Conservation (phyloP, 805 yeast genomes). For the Cyberlindnera suaveolens region DNA sequence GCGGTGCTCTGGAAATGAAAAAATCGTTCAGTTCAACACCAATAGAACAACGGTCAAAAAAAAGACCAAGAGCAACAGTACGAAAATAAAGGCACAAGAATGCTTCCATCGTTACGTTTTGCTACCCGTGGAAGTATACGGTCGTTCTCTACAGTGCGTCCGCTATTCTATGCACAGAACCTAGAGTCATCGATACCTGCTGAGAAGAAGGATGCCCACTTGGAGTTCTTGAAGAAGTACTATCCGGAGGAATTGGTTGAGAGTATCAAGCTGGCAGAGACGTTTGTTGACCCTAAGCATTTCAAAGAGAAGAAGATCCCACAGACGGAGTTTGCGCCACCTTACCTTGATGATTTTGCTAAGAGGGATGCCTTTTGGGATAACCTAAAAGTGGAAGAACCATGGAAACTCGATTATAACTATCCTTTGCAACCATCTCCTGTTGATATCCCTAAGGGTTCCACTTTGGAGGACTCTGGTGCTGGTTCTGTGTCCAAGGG, state of each 20-base stretch:
- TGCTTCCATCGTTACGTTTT: not conserved
- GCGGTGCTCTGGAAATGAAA: too few species aligned
- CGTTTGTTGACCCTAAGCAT: conserved; percentile 60
- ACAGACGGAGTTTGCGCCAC: conserved; percentile 57
- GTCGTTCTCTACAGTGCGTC: conserved; percentile 5
- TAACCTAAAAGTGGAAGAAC: conserved; percentile 42
- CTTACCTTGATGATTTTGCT: conserved; percentile 63
- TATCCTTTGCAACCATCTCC: conserved; percentile 56
- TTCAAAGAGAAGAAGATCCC: conserved; percentile 37
- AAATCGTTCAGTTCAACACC: too few species aligned
- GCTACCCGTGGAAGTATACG: conserved; percentile 1
- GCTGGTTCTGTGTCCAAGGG: conserved; percentile 39
- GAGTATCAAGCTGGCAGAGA: conserved; percentile 76
- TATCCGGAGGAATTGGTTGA: conserved; percentile 79
- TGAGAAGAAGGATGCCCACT: conserved; percentile 21
- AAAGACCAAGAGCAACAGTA: too few species aligned
- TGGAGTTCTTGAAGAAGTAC: conserved; percentile 51
- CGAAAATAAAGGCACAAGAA: not conserved
- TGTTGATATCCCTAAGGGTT: conserved; percentile 46
- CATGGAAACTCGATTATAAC: conserved; percentile 41
- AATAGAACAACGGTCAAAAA: too few species aligned
- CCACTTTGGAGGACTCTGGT: conserved; percentile 23
- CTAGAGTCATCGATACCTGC: conserved; percentile 2
- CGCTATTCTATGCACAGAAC: not conserved
- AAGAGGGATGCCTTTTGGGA: conserved; percentile 75